Conservation (phyloP, 345 rosid species). For the Eucalyptus pauciflora region DNA sequence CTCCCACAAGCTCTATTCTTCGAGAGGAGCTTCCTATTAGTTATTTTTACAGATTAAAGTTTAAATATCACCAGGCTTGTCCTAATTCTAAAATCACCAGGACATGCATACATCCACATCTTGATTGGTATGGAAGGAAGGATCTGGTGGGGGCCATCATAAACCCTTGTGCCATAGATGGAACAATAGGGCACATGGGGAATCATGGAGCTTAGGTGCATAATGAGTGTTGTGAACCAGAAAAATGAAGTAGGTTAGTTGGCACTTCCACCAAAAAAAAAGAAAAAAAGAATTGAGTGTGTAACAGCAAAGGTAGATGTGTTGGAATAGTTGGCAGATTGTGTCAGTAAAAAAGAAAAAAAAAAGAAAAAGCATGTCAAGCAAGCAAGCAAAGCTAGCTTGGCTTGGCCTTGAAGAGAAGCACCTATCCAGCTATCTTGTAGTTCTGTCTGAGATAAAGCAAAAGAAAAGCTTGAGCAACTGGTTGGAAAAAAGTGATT, state of each 20-base stretch:
- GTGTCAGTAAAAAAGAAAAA: conserved; percentile 39
- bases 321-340: conserved; percentile 56
- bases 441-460: background rate
- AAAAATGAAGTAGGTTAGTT: background rate
- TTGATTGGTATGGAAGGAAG: background rate
- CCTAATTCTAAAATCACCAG: background rate
- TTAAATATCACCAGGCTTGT: background rate
- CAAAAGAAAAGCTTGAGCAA: background rate
- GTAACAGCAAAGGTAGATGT: conserved; percentile 65
- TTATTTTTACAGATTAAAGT: background rate
- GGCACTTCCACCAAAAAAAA: background rate
- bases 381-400: conserved; percentile 23
- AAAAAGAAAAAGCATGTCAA: background rate
- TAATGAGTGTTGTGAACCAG: conserved; percentile 3
- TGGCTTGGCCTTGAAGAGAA: conserved; percentile 82
- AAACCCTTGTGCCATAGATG: background rate
- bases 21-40: background rate
- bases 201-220: conserved; percentile 9
- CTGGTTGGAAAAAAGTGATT: background rate
- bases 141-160: background rate
- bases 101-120: background rate
- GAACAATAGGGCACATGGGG: background rate
- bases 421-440: background rate
- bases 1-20: background rate
- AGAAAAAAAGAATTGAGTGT: conserved; percentile 37